Percentiles rank a stretch among this genome's conserved stretches.
Evolutionary conservation across 75 land plant genomes (phyloP).

Genomic region (Larix kaempferi): DNA sequence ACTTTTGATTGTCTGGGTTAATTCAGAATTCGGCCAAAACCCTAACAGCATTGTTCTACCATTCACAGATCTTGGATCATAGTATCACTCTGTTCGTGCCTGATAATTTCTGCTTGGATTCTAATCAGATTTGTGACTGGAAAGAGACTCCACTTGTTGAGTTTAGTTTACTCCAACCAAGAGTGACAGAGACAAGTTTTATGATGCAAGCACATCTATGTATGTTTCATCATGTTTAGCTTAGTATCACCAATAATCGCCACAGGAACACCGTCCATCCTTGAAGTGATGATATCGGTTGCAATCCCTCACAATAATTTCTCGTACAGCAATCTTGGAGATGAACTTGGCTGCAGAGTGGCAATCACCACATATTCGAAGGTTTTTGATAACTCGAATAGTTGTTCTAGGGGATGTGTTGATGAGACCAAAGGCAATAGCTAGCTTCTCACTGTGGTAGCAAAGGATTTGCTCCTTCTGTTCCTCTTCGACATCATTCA

Average conservation of each 20-base stretch:
- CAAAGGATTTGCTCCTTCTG: constrained; percentile 5
- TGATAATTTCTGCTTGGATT: too few species aligned
- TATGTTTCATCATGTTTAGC: too few species aligned
- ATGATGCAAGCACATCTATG: too few species aligned
- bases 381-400: constrained; percentile 18
- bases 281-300: constrained; percentile 24
- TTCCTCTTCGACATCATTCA: constrained; percentile 21
- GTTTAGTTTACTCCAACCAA: too few species aligned
- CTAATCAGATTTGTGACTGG: too few species aligned
- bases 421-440: constrained; percentile 31
- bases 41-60: too few species aligned
- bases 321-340: constrained; percentile 7
- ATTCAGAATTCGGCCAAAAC: too few species aligned
- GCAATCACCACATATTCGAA: constrained; percentile 22
- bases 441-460: constrained; percentile 25
- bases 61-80: too few species aligned
- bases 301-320: constrained; percentile 24
- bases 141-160: too few species aligned
- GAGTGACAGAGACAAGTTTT: too few species aligned
- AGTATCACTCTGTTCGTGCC: too few species aligned
- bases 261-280: constrained; percentile 35
- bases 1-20: too few species aligned
- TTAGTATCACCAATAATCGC: constrained; percentile 7
- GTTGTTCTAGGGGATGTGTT: constrained; percentile 18
- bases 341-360: constrained; percentile 22